Evolutionary conservation across 345 rosid genomes (phyloP).

Genomic region (Salix dunnii): DNA sequence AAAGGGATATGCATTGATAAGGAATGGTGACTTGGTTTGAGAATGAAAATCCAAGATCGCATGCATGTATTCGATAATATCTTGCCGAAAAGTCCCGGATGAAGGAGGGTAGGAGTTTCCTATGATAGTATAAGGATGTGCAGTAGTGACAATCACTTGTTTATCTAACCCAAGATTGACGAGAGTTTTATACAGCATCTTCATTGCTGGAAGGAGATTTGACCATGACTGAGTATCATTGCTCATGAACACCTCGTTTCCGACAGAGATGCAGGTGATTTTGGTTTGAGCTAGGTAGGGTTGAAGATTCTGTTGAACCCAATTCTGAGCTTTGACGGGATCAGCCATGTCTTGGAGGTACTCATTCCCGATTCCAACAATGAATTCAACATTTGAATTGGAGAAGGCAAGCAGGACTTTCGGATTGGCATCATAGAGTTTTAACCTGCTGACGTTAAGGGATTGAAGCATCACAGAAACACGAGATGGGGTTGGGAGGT

Average conservation of each 20-base stretch:
- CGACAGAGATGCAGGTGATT: constrained; percentile 66
- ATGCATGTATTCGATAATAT: constrained; percentile 46
- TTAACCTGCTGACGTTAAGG: constrained; percentile 62
- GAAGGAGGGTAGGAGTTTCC: constrained; percentile 73
- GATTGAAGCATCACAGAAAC: constrained; percentile 59
- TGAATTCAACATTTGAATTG: constrained; percentile 62
- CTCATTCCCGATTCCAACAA: constrained; percentile 68
- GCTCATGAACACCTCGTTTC: constrained; percentile 67
- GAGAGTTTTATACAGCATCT: constrained; percentile 43
- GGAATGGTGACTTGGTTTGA: constrained; percentile 60
- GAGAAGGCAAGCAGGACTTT: constrained; percentile 74
- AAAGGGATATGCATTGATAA: constrained; percentile 85
- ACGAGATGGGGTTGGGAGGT: constrained; percentile 71
- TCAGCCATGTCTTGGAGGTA: constrained; percentile 54
- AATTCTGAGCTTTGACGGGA: constrained; percentile 51
- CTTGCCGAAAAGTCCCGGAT: constrained; percentile 54
- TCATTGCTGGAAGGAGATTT: constrained; percentile 78
- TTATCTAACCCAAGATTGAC: constrained; percentile 56
- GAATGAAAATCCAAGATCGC: constrained; percentile 63
- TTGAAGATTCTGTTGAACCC: constrained; percentile 62
- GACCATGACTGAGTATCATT: constrained; percentile 33
- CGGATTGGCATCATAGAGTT: constrained; percentile 83
- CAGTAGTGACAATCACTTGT: constrained; percentile 65
- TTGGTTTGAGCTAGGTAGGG: constrained; percentile 56
- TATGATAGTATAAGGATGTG: constrained; percentile 62